phyloP scores from a whole-genome alignment of 805 yeast genomes.

The Teunomyces kruisii region DNA sequence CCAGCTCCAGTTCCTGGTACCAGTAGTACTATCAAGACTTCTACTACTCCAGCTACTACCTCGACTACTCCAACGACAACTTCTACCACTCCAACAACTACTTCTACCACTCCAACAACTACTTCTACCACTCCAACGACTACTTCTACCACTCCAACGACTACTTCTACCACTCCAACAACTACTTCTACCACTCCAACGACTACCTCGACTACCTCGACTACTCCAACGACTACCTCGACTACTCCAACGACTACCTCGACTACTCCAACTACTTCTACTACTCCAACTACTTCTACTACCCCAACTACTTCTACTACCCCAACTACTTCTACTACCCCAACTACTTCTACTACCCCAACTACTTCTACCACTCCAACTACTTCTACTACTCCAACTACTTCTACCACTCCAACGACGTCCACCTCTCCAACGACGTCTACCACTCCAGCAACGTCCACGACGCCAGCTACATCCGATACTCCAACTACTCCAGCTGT shows the following conservation, averaged over 20 bases:
- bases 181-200: neutral
- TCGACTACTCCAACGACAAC: conserved; percentile 4
- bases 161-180: conserved; percentile 5
- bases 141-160: conserved; percentile 8
- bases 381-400: too few species aligned
- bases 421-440: too few species aligned
- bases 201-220: too few species aligned
- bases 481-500: conserved; percentile 3
- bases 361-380: neutral
- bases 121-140: conserved; percentile 8
- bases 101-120: conserved; percentile 3
- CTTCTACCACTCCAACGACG: neutral
- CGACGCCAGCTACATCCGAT: conserved; percentile 2
- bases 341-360: neutral
- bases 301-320: conserved; percentile 1
- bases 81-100: neutral
- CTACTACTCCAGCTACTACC: conserved; percentile 6
- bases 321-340: neutral
- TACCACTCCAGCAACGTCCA: conserved; percentile 1
- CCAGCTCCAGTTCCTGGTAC: conserved; percentile 3
- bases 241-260: too few species aligned
- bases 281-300: conserved; percentile 3
- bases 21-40: too few species aligned
- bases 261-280: neutral
- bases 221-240: neutral